Base-by-base conservation (phyloP, 495 filamentous ascomycete species). In the Penicillium egyptiacum region DNA sequence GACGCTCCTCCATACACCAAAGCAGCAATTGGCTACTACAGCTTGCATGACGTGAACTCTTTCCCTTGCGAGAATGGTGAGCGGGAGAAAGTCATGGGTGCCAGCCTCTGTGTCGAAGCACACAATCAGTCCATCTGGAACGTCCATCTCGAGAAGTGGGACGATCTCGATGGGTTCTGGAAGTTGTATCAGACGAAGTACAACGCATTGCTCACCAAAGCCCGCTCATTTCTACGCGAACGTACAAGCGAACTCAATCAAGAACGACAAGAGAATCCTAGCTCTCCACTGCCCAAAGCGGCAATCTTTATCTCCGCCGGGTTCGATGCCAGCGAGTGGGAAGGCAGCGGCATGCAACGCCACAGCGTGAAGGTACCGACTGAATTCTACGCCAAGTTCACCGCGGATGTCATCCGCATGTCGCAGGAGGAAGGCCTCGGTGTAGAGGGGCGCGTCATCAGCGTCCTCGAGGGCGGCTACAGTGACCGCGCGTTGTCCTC, bases 291-390 rank as follows among this genome's bases (percentile, higher is more conserved):
- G 25, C 88, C 91, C 31, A 91, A 86, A 63, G 90, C 88, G 8
- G 92, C 92, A 7, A 89, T 98, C 30, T 98, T 98, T 69, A 72
- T 98, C 30, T 96, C 91, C 31, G 93, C 94, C 1, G 94, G 94
- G 0, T 98, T 98, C 62, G 94, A 98, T 75, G 95, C 94, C 5
- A 96, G 91, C 64, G 90, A 98, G 66, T 92, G 89, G 84, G 94
- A 98, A 70, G 82, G 85, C n/a, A 68, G 78, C 4, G 90, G 88
- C 2, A 98, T 98, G 95, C 94, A 98, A 67, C 79, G 94, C 48
- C 94, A 98, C 72, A 85, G 86, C 50, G 90, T 95, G 55, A 94
- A 96, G 71, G 92, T 98, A 8, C 94, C 95, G 0, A 98, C 93
- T 7, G 91, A 91, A 30, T 98, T 98, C 68, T 98, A 97, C 70